These are phyloP conservation scores for Aspergillus candidus DNA, from an alignment of 2,329 filamentous ascomycete genomes.

Conservation along the genomic window DNA sequence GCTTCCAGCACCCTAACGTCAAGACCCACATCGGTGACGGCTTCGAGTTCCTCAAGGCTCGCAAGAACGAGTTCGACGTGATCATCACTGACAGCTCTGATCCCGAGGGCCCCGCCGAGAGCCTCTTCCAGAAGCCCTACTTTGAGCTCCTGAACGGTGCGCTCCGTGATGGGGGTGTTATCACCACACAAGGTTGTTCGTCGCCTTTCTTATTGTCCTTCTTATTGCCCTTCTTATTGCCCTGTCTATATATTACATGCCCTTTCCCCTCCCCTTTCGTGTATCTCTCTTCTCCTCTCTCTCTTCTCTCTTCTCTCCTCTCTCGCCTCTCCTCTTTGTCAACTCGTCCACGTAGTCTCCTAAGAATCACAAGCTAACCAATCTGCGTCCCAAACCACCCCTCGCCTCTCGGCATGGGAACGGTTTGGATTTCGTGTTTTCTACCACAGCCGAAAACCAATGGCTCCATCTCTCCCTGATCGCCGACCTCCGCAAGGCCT, in stretches of 20 bases:
- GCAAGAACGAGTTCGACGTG: conserved; percentile 96
- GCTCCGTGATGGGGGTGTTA: conserved; percentile 90
- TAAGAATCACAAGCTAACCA: conserved; percentile 15
- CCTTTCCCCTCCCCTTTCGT: conserved; percentile 35
- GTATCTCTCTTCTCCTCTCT: conserved; percentile 7
- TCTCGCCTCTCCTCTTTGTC: conserved; percentile 10
- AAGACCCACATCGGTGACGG: conserved; percentile 91
- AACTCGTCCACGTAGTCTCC: too few species aligned
- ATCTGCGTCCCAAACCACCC: conserved; percentile 25
- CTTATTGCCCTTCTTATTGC: too few species aligned
- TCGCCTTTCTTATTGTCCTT: conserved; percentile 67
- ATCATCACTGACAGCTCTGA: conserved; percentile 99
- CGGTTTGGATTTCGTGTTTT: conserved; percentile 27
- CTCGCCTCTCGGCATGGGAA: conserved; percentile 21
- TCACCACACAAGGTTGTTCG: conserved; percentile 99
- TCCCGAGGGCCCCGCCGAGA: conserved; percentile 92
- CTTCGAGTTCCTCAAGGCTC: conserved; percentile 96
- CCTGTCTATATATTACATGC: conserved; percentile 54
- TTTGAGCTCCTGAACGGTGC: conserved; percentile 89
- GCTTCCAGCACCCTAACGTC: conserved; percentile 90
- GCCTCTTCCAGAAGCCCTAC: conserved; percentile 97
- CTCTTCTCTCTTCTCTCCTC: conserved; percentile 8
- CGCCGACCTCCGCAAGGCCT: conserved; percentile 90
- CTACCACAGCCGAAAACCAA: conserved; percentile 80
- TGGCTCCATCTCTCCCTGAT: conserved; percentile 97